Evolutionary conservation across 2,329 filamentous ascomycete species (phyloP).

Genomic region (Botryotinia convoluta): DNA sequence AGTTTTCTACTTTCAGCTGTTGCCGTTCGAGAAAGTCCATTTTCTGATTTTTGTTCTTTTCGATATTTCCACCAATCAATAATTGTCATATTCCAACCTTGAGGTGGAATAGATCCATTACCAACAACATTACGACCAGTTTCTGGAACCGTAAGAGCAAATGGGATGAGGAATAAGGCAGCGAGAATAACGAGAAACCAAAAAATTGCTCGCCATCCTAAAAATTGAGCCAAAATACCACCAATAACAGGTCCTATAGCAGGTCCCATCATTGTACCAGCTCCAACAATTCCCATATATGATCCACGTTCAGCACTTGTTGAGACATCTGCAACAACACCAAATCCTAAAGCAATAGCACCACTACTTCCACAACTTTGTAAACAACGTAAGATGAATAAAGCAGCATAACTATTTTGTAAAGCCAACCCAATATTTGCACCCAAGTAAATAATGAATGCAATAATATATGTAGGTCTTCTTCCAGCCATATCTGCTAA

Average conservation of each 20-base stretch:
- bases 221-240: slow-evolving; percentile 45
- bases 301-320: slow-evolving; percentile 67
- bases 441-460: slow-evolving; percentile 53
- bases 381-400: slow-evolving; percentile 55
- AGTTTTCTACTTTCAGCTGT: slow-evolving; percentile 39
- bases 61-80: slow-evolving; percentile 44
- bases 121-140: slow-evolving; percentile 39
- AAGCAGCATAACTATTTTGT: slow-evolving; percentile 49
- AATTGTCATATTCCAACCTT: slow-evolving; percentile 56
- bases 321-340: slow-evolving; percentile 69
- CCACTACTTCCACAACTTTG: slow-evolving; percentile 57
- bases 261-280: slow-evolving; percentile 47
- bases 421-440: slow-evolving; percentile 57
- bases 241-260: slow-evolving; percentile 51
- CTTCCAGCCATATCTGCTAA: slow-evolving; percentile 56
- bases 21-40: slow-evolving; percentile 30
- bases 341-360: slow-evolving; percentile 67
- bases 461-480: slow-evolving; percentile 54
- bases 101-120: slow-evolving; percentile 52
- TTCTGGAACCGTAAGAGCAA: slow-evolving; percentile 36
- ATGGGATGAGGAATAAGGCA: slow-evolving; percentile 41
- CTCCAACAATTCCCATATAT: slow-evolving; percentile 69
- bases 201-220: slow-evolving; percentile 53
- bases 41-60: slow-evolving; percentile 30
- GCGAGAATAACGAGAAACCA: slow-evolving; percentile 52